Percentiles rank a stretch among this genome's conserved stretches.
Evolutionary conservation across 2,329 filamentous ascomycete species (phyloP).

Genomic region (Grosmannia huntii): DNA sequence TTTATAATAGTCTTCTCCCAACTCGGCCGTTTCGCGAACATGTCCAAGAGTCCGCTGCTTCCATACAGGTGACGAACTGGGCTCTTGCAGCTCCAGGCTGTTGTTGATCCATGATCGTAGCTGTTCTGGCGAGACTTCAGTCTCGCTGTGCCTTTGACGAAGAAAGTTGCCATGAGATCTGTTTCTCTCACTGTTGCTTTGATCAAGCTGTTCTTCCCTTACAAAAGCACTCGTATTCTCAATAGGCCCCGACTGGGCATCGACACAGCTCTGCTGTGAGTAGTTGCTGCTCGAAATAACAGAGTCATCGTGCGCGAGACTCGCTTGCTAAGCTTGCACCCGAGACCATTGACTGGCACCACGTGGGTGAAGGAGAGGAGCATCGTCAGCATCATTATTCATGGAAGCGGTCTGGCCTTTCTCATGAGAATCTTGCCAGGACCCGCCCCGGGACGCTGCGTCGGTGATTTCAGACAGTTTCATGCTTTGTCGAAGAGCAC

Average conservation of each 20-base stretch:
- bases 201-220: no score
- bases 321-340: constrained; percentile 12
- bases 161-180: background rate
- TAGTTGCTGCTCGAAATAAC: constrained; percentile 4
- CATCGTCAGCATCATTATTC: constrained; percentile 1
- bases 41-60: background rate
- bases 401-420: no score
- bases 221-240: background rate
- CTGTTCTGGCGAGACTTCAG: constrained; percentile 9
- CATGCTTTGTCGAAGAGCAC: constrained; percentile 35
- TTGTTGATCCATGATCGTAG: constrained; percentile 6
- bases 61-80: background rate
- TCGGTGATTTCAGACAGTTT: constrained; percentile 19
- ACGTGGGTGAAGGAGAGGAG: constrained; percentile 7
- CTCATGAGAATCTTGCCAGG: background rate
- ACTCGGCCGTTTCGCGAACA: background rate
- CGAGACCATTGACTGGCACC: constrained; percentile 10
- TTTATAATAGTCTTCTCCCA: background rate
- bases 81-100: background rate
- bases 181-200: background rate
- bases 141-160: constrained; percentile 5
- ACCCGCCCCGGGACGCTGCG: background rate
- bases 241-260: background rate
- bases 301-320: constrained; percentile 6
- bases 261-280: background rate